A percentile compares a stretch with the other conserved stretches of the same genome.
Conservation (phyloP, 2,329 filamentous ascomycete genomes). For the Penicillium olsonii region DNA sequence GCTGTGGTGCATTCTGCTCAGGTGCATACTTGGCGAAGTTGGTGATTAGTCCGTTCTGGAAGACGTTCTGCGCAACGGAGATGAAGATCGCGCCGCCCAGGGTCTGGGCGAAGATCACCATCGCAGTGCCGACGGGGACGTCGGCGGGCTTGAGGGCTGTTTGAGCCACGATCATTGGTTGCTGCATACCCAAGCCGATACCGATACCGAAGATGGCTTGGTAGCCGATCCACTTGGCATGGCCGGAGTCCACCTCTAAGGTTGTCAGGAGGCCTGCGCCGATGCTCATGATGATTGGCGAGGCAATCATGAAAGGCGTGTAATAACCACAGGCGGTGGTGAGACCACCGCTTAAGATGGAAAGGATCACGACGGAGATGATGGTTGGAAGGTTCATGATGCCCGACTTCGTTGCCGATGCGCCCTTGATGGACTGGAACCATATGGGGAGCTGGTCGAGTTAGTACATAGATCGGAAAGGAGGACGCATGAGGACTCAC, state of each 20-base stretch:
- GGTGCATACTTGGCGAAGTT: slow-evolving; percentile 30
- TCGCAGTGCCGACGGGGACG: slow-evolving; percentile 37
- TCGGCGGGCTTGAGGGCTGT: slow-evolving; percentile 33
- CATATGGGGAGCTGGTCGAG: slow-evolving; percentile 43
- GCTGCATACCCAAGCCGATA: slow-evolving; percentile 39
- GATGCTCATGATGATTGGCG: slow-evolving; percentile 33
- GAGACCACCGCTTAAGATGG: slow-evolving; percentile 33
- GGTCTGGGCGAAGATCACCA: slow-evolving; percentile 40
- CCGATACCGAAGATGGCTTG: slow-evolving; percentile 40
- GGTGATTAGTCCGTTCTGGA: slow-evolving; percentile 36
- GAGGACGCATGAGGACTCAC: slow-evolving; percentile 13
- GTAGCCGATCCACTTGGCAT: slow-evolving; percentile 43
- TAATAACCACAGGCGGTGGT: slow-evolving; percentile 41
- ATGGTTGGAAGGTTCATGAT: slow-evolving; percentile 42
- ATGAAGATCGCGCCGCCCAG: slow-evolving; percentile 42
- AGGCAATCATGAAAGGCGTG: slow-evolving; percentile 41
- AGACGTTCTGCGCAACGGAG: slow-evolving; percentile 41
- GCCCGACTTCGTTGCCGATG: slow-evolving; percentile 36
- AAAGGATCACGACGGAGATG: slow-evolving; percentile 32
- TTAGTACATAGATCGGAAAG: not conserved
- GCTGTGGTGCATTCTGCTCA: slow-evolving; percentile 24
- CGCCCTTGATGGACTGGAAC: slow-evolving; percentile 44
- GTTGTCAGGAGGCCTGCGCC: slow-evolving; percentile 41
- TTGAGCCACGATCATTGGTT: slow-evolving; percentile 38
- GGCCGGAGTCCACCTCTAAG: slow-evolving; percentile 31